Evolutionary conservation across 768 basidiomycete genomes (phyloP).

Genomic region (Suillus clintonianus): DNA sequence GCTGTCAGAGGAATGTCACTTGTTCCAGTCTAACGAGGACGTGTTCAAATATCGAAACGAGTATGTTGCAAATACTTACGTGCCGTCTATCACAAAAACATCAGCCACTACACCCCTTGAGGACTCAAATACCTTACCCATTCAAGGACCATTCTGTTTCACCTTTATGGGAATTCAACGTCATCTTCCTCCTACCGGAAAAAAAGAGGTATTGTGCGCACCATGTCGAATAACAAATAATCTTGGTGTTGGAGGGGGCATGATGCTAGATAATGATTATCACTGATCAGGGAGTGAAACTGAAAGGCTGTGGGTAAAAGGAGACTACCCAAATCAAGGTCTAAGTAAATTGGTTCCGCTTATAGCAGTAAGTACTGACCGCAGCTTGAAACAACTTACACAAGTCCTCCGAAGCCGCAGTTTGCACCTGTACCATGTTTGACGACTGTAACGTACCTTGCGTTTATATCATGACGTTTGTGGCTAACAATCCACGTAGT

Average conservation of each 20-base stretch:
- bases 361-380: neutral
- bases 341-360: neutral
- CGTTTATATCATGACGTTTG: constrained; percentile 2
- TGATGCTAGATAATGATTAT: constrained; percentile 8
- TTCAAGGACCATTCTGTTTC: constrained; percentile 95
- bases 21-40: constrained; percentile 67
- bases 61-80: constrained; percentile 38
- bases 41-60: constrained; percentile 4
- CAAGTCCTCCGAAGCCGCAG: neutral
- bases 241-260: constrained; percentile 62
- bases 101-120: constrained; percentile 2
- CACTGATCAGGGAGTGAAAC: neutral
- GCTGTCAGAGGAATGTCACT: constrained; percentile 86
- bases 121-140: constrained; percentile 50
- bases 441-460: constrained; percentile 51
- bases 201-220: constrained; percentile 24
- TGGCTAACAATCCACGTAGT: constrained; percentile 46
- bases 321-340: neutral
- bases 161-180: constrained; percentile 42
- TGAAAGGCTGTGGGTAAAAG: neutral
- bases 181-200: neutral
- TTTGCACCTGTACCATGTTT: constrained; percentile 41
- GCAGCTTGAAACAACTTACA: neutral
- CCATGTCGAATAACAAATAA: constrained; percentile 83
- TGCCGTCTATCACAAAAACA: constrained; percentile 51